Evolutionary conservation across 768 basidiomycete genomes (phyloP).

Genomic region (Rhizopogon vinicolor): DNA sequence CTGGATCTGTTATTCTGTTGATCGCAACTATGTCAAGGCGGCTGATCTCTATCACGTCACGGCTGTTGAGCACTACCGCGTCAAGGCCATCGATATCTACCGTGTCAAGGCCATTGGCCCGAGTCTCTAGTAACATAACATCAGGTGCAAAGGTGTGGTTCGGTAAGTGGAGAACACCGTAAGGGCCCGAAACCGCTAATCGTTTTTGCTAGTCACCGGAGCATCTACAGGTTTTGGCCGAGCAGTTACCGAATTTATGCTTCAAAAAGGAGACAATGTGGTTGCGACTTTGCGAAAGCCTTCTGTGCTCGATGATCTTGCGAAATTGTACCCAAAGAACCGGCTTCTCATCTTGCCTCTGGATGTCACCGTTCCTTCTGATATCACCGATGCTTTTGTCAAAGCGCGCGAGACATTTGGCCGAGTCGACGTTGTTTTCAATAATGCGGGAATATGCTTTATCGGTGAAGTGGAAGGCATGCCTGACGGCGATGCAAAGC

Average conservation of each 20-base stretch:
- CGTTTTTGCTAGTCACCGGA: conserved; percentile 31
- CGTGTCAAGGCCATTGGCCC: not conserved
- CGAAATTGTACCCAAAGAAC: conserved; percentile 18
- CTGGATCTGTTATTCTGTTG: too few relatives aligned
- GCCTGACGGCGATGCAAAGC: conserved; percentile 27
- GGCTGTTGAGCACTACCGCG: too few relatives aligned
- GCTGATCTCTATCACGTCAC: too few relatives aligned
- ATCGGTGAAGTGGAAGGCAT: conserved; percentile 37
- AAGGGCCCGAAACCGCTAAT: not conserved
- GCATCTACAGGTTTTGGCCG: conserved; percentile 37
- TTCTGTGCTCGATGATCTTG: conserved; percentile 25
- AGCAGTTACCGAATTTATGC: conserved; percentile 26
- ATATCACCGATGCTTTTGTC: conserved; percentile 32
- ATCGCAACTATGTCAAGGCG: too few relatives aligned
- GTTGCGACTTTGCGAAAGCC: conserved; percentile 41
- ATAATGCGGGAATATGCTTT: conserved; percentile 33
- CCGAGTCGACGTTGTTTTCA: conserved; percentile 40
- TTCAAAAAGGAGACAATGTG: conserved; percentile 34
- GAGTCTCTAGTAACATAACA: not conserved
- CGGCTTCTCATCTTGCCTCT: conserved; percentile 34
- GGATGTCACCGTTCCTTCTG: conserved; percentile 31
- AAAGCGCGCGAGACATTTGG: conserved; percentile 32
- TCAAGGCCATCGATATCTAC: too few relatives aligned
- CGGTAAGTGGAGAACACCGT: conserved; percentile 6
- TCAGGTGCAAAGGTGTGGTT: conserved; percentile 17